phyloP scores from a whole-genome alignment of 2,329 filamentous ascomycete genomes.

The Diaporthe capsici region DNA sequence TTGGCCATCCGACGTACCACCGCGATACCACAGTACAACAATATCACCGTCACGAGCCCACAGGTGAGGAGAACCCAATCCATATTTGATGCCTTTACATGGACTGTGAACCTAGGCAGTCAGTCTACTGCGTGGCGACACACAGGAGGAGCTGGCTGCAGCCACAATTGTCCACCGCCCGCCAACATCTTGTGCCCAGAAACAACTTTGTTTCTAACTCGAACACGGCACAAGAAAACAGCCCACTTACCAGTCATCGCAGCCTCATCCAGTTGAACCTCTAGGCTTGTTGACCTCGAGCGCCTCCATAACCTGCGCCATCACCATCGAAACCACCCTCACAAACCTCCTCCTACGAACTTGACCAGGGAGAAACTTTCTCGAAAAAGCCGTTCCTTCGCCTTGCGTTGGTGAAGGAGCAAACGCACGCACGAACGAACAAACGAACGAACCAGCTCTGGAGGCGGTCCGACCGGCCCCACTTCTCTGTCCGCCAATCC shows the following conservation, averaged over 20 bases:
- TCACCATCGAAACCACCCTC: not conserved
- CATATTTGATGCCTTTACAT: not conserved
- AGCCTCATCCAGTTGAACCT: not conserved
- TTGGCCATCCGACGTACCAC: conserved; percentile 13
- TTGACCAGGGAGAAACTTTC: not conserved
- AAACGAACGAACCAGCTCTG: not conserved
- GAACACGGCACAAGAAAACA: conserved; percentile 6
- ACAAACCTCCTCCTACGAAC: not conserved
- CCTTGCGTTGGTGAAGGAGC: not conserved
- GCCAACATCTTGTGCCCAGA: not conserved
- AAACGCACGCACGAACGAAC: not conserved
- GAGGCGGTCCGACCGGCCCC: not conserved
- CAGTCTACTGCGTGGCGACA: not conserved
- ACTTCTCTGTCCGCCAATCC: not conserved
- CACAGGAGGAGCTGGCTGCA: not conserved
- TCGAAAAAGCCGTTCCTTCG: too few species aligned
- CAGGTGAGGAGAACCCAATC: conserved; percentile 19
- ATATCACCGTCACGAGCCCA: not conserved
- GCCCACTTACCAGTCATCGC: not conserved
- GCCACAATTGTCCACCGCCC: not conserved
- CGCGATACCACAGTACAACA: not conserved
- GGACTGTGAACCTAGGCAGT: not conserved
- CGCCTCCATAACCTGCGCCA: not conserved
- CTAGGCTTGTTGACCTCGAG: not conserved
- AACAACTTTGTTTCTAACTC: not conserved